Evolutionary conservation across 2,329 filamentous ascomycete species (phyloP).

Genomic region (Aspergillus aculeatinus): DNA sequence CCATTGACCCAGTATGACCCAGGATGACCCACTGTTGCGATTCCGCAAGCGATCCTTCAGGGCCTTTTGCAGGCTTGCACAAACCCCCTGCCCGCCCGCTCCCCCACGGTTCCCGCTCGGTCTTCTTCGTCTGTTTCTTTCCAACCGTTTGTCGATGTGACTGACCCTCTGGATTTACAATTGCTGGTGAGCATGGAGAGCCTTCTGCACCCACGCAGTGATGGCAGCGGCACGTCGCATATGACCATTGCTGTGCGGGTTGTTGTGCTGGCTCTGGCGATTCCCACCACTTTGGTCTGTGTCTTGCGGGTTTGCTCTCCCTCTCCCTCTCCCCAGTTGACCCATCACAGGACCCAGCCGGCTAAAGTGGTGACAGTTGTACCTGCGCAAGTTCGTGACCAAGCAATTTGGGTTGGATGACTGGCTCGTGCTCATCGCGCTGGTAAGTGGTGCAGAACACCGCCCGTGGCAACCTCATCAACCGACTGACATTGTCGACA

Average conservation of each 20-base stretch:
- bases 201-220: background rate
- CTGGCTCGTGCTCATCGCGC: slow-evolving; percentile 15
- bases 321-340: background rate
- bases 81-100: background rate
- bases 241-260: slow-evolving; percentile 4
- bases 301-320: background rate
- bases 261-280: slow-evolving; percentile 3
- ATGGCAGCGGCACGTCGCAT: background rate
- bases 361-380: slow-evolving; percentile 11
- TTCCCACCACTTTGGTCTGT: slow-evolving; percentile 5
- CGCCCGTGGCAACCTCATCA: background rate
- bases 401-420: slow-evolving; percentile 18
- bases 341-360: background rate
- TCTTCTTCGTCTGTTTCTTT: background rate
- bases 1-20: background rate
- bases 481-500: background rate
- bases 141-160: background rate
- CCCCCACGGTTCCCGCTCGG: background rate
- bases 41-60: background rate
- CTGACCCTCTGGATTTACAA: background rate
- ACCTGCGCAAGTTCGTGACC: slow-evolving; percentile 17
- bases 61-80: background rate
- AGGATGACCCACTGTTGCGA: background rate
- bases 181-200: background rate
- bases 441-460: slow-evolving; percentile 4